Base-by-base conservation (phyloP, 1,284 basidiomycete species). In the Anthracocystis setariae region DNA sequence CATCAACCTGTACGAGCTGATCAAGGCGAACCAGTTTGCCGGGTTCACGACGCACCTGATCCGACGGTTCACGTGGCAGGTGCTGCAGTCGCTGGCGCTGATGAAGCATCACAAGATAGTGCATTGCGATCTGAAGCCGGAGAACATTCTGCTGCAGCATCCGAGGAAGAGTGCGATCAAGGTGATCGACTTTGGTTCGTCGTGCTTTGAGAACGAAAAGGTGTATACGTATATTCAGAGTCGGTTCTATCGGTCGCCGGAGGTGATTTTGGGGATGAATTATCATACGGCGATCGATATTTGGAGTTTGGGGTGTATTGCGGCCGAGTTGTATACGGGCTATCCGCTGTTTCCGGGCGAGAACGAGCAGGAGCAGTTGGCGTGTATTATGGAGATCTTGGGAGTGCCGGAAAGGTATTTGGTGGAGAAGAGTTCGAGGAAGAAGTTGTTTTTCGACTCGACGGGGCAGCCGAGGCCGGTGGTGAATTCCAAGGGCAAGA, bases 301-400 rank as follows among this genome's bases (percentile, higher is more conserved):
- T 91, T 96, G 94, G 94, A 94, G 92, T 86, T 85, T 99, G 70
- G 96, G 95, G 21, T 98, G 96, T 79, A 99, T 98, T 73, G 86
- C 98, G 50, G 95, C 94, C 20, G 96, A 99, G 84, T 86, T 99
- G 42, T 96, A 92, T 84, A 98, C 96, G n/a, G 96, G 96, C 1
- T 97, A 94, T 83, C 96, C 96, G 0, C 94, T 98, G 78, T 98
- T 98, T 85, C 95, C 95, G 0, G 95, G 95, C n/a, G 95, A 98
- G 85, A 83, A 81, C 60, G 96, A 99, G 84, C 94, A 97, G 84
- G 95, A 98, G 83, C 96, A 98, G 81, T 85, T 99, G 63, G 92
- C 94, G 5, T 98, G 96, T 83, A 98, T 99, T 84, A 99, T 99
- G 95, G 96, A 99, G 84, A 91, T 99, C 8, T 88, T 98, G 40